Conservation (phyloP, 169 alveolate species). For the Plasmodium inui region DNA sequence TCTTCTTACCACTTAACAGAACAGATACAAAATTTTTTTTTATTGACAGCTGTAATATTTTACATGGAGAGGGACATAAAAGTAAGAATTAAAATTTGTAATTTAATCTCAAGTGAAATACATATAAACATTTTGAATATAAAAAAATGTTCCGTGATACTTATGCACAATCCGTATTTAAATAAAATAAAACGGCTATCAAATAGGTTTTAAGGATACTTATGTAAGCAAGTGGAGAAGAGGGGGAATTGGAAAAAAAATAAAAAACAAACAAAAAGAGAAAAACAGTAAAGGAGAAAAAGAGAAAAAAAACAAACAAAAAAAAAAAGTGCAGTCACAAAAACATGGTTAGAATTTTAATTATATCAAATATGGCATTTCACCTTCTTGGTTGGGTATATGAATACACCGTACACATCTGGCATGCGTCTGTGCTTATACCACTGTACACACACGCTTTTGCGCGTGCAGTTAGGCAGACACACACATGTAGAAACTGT, state of each 20-base stretch:
- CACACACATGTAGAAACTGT: background rate
- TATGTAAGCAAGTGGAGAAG: background rate
- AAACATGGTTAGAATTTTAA: background rate
- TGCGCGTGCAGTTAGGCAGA: background rate
- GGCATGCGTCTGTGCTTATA: background rate
- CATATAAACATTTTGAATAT: background rate
- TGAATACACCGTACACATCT: background rate
- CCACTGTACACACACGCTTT: background rate
- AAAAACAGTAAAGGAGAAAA: background rate
- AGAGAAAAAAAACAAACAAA: background rate
- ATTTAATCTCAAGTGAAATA: background rate
- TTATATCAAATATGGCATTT: background rate
- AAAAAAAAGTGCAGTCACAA: background rate
- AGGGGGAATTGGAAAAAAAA: background rate
- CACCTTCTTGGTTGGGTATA: background rate
- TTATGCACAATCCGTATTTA: constrained; percentile 41
- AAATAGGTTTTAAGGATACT: constrained; percentile 6
- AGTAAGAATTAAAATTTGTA: constrained; percentile 9
- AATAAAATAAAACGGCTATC: constrained; percentile 30
- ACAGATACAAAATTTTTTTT: constrained; percentile 27
- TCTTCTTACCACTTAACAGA: background rate
- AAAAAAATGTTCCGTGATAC: constrained; percentile 27
- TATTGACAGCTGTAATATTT: constrained; percentile 40
- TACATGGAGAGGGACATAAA: constrained; percentile 57
- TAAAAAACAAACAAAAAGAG: background rate